Base-by-base conservation (phyloP, 2,329 filamentous ascomycete genomes). In the Mycocentrospora acerina region DNA sequence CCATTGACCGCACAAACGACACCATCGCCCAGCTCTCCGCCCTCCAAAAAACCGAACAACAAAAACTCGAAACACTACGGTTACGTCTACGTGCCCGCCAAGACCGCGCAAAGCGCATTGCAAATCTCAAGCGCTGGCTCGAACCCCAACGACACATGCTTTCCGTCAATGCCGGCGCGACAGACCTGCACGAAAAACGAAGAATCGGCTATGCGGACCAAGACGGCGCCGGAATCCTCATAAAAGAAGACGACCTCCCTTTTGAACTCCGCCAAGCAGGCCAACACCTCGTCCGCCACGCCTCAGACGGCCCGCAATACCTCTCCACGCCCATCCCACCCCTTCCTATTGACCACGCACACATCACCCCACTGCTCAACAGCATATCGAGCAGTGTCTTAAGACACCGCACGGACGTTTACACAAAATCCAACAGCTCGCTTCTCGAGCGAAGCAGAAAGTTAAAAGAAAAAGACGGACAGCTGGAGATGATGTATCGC, bases 401-500 rank as follows among this genome's bases (percentile, higher is more conserved):
- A 18, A 78, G 79, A 18, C 82, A 86, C 24, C 76, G 85, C 6
- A 73, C 90, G 14, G 78, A 80, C 27, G 86, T 87, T 3, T 85
- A 95, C 44, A 76, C 80, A 39, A 71, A 74, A 10, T 83, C 89
- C 31, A 88, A 89, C 29, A 75, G 78, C 28, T 74, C 78, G 13
- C 81, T 93, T 10, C 73, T 80, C 36, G 79, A 81, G 34, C 81
- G 85, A 53, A 83, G 89, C 2, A 77, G 79, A 13, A 79, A 79
- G 5, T 77, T 98, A 7, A 85, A 88, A 62, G 83, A 85, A 19
- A 83, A 87, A 43, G 91, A 88, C 54, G 84, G 83, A 4, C 90
- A 95, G 37, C 76, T 95, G 3, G 91, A 95, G 59, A 76, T 85
- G 51, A 89, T 93, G 68, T 96, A 96, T 64, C 80, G 90, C 17